These are phyloP conservation scores for Effrenium voratum DNA, from an alignment of 73 alveolate species.

Conservation along the genomic window DNA sequence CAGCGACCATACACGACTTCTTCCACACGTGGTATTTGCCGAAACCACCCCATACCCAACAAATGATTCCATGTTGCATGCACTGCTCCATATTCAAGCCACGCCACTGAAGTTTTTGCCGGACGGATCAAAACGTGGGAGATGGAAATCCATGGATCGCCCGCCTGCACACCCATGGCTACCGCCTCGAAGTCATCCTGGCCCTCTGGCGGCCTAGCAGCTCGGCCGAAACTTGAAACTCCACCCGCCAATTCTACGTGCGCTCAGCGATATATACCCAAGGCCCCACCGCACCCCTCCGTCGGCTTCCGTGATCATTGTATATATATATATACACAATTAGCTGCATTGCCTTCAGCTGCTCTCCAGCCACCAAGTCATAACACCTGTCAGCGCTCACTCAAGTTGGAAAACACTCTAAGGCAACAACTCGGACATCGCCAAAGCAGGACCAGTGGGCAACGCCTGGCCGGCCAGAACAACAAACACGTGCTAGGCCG, in stretches of 20 bases:
- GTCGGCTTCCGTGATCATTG: not conserved
- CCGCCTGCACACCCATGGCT: conserved; percentile 87
- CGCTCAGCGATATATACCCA: not conserved
- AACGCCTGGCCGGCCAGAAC: too few relatives aligned
- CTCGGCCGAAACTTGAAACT: not conserved
- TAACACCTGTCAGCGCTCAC: not conserved
- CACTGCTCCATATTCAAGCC: not conserved
- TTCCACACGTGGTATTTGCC: not conserved
- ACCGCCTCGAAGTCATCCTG: conserved; percentile 91
- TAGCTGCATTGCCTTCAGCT: not conserved
- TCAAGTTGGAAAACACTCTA: not conserved
- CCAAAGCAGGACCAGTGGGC: too few relatives aligned
- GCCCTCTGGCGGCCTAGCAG: not conserved
- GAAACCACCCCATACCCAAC: not conserved
- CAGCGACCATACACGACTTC: not conserved
- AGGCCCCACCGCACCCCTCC: not conserved
- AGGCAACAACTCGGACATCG: too few relatives aligned
- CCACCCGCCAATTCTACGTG: not conserved
- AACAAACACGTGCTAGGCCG: too few relatives aligned
- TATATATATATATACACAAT: not conserved
- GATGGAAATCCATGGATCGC: not conserved
- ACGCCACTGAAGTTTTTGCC: not conserved
- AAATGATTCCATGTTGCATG: too few relatives aligned
- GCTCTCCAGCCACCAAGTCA: not conserved
- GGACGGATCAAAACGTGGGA: not conserved